Percentiles rank a stretch among this genome's conserved stretches.
These are phyloP conservation scores for Aureobasidium sp. DNA, from an alignment of 2,329 filamentous ascomycete genomes.

Conservation along the genomic window DNA sequence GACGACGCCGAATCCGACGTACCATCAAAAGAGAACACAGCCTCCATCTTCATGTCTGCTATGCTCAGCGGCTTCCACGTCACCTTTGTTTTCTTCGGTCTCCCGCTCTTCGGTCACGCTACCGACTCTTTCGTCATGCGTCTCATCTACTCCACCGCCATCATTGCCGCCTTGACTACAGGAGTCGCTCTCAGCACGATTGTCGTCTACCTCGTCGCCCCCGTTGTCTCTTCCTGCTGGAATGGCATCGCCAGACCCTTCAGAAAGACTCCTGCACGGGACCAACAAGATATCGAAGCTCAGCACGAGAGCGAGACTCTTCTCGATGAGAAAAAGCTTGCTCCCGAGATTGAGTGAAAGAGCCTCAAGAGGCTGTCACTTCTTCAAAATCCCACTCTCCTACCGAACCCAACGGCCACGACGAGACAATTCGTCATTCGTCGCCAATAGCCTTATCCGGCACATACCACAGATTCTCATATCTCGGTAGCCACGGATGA, in stretches of 20 bases:
- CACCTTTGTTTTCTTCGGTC: conserved; percentile 13
- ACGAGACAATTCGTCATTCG: not conserved
- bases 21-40: conserved; percentile 10
- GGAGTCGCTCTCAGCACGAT: conserved; percentile 7
- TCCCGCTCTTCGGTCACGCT: conserved; percentile 4
- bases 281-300: conserved; percentile 9
- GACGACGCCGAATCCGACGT: conserved; percentile 3
- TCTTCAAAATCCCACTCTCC: not conserved
- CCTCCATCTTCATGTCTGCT: conserved; percentile 8
- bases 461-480: not conserved
- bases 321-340: conserved; percentile 6
- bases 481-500: conserved; percentile 2
- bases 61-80: conserved; percentile 13
- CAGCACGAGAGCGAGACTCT: not conserved
- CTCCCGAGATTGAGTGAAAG: conserved; percentile 1
- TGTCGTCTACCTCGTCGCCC: conserved; percentile 1
- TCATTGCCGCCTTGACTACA: conserved; percentile 10
- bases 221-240: not conserved
- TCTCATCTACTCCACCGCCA: conserved; percentile 9
- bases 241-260: not conserved
- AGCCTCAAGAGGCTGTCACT: not conserved
- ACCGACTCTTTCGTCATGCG: conserved; percentile 11
- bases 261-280: conserved; percentile 8
- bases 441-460: not conserved
- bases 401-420: not conserved